Percentiles rank a stretch among this genome's conserved stretches.
Conservation (phyloP, 768 basidiomycete genomes). For the Antrodiella citrinella region DNA sequence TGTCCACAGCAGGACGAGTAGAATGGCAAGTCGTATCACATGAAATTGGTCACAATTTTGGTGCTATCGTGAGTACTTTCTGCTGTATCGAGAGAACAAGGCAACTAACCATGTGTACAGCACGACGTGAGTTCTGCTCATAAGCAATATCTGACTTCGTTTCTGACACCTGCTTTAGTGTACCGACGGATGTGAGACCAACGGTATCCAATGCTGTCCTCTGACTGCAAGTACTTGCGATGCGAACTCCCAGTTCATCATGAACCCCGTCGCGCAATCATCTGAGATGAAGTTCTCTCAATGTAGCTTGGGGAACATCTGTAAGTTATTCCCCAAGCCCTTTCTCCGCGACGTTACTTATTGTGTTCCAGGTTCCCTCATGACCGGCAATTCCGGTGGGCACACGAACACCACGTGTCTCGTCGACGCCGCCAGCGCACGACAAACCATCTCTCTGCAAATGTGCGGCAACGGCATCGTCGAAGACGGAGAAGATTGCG, state of each 20-base stretch:
- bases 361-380: slow-evolving; percentile 55
- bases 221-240: slow-evolving; percentile 49
- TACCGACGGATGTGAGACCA: slow-evolving; percentile 48
- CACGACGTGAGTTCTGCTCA: slow-evolving; percentile 39
- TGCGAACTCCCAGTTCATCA: slow-evolving; percentile 64
- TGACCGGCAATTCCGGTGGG: slow-evolving; percentile 37
- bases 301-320: slow-evolving; percentile 81
- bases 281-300: slow-evolving; percentile 66
- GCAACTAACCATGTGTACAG: slow-evolving; percentile 26
- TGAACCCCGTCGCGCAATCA: slow-evolving; percentile 68
- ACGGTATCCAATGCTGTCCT: slow-evolving; percentile 55
- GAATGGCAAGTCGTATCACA: slow-evolving; percentile 84
- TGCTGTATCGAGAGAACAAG: slow-evolving; percentile 5
- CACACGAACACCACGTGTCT: slow-evolving; percentile 61
- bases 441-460: slow-evolving; percentile 47
- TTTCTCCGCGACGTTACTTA: background rate
- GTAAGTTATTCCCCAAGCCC: slow-evolving; percentile 41
- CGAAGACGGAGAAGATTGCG: slow-evolving; percentile 80
- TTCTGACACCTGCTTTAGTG: too few species aligned
- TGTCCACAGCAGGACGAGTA: slow-evolving; percentile 65
- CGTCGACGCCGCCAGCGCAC: slow-evolving; percentile 31
- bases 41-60: slow-evolving; percentile 84
- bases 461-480: slow-evolving; percentile 84
- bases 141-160: too few species aligned
- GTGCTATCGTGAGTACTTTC: slow-evolving; percentile 61